Evolutionary conservation across 1,284 basidiomycete species (phyloP).

Genomic region (Leucoagaricus sp.): DNA sequence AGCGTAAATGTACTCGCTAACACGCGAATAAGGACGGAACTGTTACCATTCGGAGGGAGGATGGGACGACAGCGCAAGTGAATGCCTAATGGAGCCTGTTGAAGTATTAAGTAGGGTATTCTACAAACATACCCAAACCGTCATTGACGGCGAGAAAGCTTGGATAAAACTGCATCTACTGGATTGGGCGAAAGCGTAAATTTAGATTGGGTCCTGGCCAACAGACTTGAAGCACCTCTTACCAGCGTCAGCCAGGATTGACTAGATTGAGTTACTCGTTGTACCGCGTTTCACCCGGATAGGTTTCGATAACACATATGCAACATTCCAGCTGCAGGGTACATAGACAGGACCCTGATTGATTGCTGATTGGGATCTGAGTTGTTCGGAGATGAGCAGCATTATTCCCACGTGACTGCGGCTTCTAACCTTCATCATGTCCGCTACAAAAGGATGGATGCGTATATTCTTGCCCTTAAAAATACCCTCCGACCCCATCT

Average conservation of each 20-base stretch:
- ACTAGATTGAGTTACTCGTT: conserved; percentile 11
- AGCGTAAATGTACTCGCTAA: not conserved
- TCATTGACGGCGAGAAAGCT: not conserved
- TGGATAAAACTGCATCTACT: not conserved
- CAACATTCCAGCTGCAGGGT: not conserved
- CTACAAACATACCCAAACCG: not conserved
- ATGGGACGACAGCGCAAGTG: conserved; percentile 14
- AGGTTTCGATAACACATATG: not conserved
- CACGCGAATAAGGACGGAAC: conserved; percentile 14
- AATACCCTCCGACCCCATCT: conserved; percentile 1
- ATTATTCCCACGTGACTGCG: conserved; percentile 11
- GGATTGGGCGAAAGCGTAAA: not conserved
- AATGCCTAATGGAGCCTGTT: not conserved
- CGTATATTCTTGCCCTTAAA: not conserved
- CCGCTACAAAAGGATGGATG: conserved; percentile 14
- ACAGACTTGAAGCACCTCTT: not conserved
- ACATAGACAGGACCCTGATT: not conserved
- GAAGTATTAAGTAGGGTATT: too few species aligned
- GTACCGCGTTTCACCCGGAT: not conserved
- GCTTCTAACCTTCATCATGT: conserved; percentile 13
- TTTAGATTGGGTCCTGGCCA: conserved; percentile 1
- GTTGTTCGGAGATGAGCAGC: not conserved
- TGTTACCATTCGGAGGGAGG: conserved; percentile 17
- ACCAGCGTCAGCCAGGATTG: not conserved
- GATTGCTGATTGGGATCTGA: not conserved